phyloP scores from a whole-genome alignment of 1,139 yeast species.

The Candida frijolesensis region DNA sequence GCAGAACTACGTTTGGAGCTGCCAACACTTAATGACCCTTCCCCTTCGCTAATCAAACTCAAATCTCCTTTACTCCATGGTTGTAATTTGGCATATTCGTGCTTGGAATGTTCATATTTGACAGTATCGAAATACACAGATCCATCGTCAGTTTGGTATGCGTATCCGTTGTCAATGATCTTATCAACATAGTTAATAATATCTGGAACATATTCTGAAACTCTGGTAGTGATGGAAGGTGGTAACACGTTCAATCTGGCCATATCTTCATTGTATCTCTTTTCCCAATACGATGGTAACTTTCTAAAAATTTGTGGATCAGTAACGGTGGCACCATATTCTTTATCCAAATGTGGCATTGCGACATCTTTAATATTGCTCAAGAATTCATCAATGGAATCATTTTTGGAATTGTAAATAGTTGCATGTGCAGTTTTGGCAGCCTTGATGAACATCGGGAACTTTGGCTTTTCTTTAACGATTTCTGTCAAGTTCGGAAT shows the following conservation, averaged over 20 bases:
- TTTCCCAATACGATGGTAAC: constrained; percentile 90
- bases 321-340: constrained; percentile 72
- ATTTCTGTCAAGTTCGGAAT: constrained; percentile 47
- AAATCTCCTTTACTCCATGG: constrained; percentile 96
- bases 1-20: constrained; percentile 67
- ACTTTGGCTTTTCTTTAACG: constrained; percentile 68
- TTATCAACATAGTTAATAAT: constrained; percentile 75
- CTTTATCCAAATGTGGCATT: constrained; percentile 70
- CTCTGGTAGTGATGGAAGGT: constrained; percentile 87
- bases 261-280: constrained; percentile 85
- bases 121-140: constrained; percentile 94
- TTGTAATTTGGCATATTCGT: constrained; percentile 91
- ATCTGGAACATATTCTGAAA: constrained; percentile 95
- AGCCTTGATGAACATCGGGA: constrained; percentile 81
- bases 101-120: constrained; percentile 74
- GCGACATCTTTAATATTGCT: constrained; percentile 66
- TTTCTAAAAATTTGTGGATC: constrained; percentile 84
- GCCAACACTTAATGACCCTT: constrained; percentile 76
- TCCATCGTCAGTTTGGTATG: constrained; percentile 80
- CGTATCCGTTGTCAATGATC: constrained; percentile 80
- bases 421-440: constrained; percentile 55
- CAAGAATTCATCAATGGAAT: constrained; percentile 43
- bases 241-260: constrained; percentile 77
- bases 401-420: constrained; percentile 26
- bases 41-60: constrained; percentile 90